Base-by-base conservation (phyloP, 306 rosid species). In the Sicyos edulis region DNA sequence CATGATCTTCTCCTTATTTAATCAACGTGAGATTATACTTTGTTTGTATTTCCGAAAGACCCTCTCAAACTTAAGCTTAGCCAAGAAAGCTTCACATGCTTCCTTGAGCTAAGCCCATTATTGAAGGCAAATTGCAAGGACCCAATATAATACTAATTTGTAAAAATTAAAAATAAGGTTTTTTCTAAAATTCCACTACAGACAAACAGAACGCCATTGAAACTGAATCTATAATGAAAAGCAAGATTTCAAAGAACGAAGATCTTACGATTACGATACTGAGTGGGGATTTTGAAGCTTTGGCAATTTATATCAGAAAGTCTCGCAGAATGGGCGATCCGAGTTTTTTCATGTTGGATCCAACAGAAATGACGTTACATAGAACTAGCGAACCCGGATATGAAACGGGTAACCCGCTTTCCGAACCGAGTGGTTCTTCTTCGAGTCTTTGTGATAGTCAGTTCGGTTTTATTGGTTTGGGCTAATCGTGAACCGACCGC, bases 291-390 rank as follows among this genome's bases (percentile, higher is more conserved):
- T n/a, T 63, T 63, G 70, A 63, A 63, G 37, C 2, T 32, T n/a
- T n/a, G n/a, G n/a, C n/a, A n/a, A n/a, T n/a, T n/a, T n/a, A n/a
- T n/a, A n/a, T n/a, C n/a, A n/a, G n/a, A n/a, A n/a, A n/a, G n/a
- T n/a, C n/a, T n/a, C n/a, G n/a, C n/a, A n/a, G n/a, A n/a, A n/a
- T n/a, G 26, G 29, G n/a, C 7, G 3, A 61, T 61, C 49, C 67
- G 67, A 61, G 21, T 26, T 61, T 61, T 61, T 29, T 61, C 67
- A 45, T 47, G 67, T n/a, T n/a, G n/a, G n/a, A 63, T n/a, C 47
- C 34, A 57, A 32, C 16, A 57, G 63, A 22, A 10, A 11, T 6
- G 6, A 61, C 65, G 26, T 26, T 14, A 32, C n/a, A 42, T 63
- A 17, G 52, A 17, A n/a, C n/a, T 22, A 64, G 52, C 15, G 16